A percentile compares a stretch with the other conserved stretches of the same genome.
Evolutionary conservation across 495 filamentous ascomycete species (phyloP).

Genomic region (Annulohypoxylon stygium): DNA sequence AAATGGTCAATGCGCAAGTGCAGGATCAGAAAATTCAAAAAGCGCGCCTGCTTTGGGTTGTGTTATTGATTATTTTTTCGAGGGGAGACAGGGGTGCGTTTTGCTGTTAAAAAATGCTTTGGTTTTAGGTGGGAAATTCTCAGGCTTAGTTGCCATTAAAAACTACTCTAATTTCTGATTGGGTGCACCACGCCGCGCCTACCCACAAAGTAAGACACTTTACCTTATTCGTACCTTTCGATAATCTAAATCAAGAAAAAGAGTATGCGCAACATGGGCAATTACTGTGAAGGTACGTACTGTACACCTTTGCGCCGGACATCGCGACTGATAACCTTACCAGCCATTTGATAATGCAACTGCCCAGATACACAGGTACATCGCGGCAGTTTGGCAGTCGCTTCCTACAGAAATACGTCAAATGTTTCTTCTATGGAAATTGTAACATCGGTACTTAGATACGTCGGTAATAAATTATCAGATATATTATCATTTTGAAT

Average conservation of each 20-base stretch:
- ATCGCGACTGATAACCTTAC: conserved; percentile 11
- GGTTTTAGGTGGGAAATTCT: conserved; percentile 51
- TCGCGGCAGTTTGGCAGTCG: neutral
- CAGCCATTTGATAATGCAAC: conserved; percentile 18
- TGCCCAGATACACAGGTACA: neutral
- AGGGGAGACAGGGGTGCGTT: conserved; percentile 54
- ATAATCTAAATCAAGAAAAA: conserved; percentile 28
- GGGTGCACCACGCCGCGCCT: conserved; percentile 38
- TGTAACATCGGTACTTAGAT: neutral
- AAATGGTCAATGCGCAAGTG: conserved; percentile 38
- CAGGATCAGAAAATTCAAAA: conserved; percentile 40
- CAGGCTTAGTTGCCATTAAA: conserved; percentile 20
- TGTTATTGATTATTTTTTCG: conserved; percentile 49
- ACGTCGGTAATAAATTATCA: neutral
- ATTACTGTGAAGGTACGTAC: conserved; percentile 11
- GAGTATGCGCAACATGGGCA: neutral
- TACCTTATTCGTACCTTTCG: conserved; percentile 31
- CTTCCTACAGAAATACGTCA: neutral
- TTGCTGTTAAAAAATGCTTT: conserved; percentile 43
- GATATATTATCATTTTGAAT: neutral
- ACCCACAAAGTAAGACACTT: conserved; percentile 19
- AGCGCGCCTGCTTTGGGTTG: conserved; percentile 29
- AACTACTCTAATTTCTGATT: conserved; percentile 49
- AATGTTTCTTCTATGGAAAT: neutral
- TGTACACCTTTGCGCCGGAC: neutral